Percentiles rank a stretch among this genome's conserved stretches.
phyloP scores from a whole-genome alignment of 2,329 filamentous ascomycete species.

The Trichoderma pleuroti region DNA sequence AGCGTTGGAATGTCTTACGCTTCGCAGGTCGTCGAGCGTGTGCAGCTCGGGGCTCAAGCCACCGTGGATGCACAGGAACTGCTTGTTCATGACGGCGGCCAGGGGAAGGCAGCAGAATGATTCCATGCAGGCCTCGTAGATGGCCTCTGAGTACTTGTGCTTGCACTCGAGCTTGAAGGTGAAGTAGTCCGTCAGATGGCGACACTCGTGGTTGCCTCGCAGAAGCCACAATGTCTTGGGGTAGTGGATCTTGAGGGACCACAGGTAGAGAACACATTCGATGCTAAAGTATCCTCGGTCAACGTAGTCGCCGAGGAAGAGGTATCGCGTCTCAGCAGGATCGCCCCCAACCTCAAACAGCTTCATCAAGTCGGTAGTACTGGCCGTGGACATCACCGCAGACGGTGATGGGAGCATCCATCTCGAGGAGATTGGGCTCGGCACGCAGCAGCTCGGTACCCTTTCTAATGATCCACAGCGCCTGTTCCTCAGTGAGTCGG shows the following conservation, averaged over 20 bases:
- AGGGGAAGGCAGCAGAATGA: slow-evolving; percentile 93
- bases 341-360: slow-evolving; percentile 97
- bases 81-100: slow-evolving; percentile 99
- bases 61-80: slow-evolving; percentile 97
- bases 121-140: slow-evolving; percentile 98
- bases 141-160: slow-evolving; percentile 95
- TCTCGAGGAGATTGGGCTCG: slow-evolving; percentile 95
- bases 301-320: slow-evolving; percentile 97
- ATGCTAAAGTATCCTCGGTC: slow-evolving; percentile 99
- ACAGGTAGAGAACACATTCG: slow-evolving; percentile 96
- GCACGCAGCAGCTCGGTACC: slow-evolving; percentile 83
- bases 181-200: slow-evolving; percentile 98
- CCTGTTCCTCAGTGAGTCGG: slow-evolving; percentile 93
- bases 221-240: slow-evolving; percentile 96
- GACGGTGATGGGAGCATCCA: slow-evolving; percentile 98
- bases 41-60: slow-evolving; percentile 94
- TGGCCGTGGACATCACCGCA: slow-evolving; percentile 98
- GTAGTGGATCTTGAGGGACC: slow-evolving; percentile 98
- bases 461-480: slow-evolving; percentile 86
- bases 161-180: slow-evolving; percentile 99
- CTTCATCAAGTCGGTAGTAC: slow-evolving; percentile 99
- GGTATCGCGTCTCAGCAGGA: slow-evolving; percentile 90
- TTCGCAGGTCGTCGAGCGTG: slow-evolving; percentile 90
- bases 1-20: slow-evolving; percentile 49
- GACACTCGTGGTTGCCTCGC: slow-evolving; percentile 96